Conservation (phyloP, 2,329 filamentous ascomycete genomes). For the Gaeumannomyces tritici region DNA sequence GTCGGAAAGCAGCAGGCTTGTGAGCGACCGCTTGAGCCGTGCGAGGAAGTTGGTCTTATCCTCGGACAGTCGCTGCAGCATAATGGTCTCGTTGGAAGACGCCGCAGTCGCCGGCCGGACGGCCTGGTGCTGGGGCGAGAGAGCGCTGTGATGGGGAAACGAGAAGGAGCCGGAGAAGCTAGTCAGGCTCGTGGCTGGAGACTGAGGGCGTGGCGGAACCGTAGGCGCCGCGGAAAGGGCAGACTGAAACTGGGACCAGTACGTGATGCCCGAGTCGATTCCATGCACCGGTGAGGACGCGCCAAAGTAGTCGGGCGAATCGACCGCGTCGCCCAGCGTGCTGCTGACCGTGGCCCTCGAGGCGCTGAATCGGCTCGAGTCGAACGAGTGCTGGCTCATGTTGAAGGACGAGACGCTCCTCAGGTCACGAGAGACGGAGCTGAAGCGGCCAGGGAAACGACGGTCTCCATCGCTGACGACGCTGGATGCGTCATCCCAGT, state of each 20-base stretch:
- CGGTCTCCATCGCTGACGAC: slow-evolving; percentile 46
- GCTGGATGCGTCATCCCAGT: slow-evolving; percentile 41
- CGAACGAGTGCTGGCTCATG: slow-evolving; percentile 59
- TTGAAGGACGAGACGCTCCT: slow-evolving; percentile 51
- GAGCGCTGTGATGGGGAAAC: slow-evolving; percentile 26
- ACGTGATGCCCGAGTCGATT: slow-evolving; percentile 68
- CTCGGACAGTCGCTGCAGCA: slow-evolving; percentile 49
- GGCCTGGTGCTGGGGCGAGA: slow-evolving; percentile 32
- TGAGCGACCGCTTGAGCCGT: slow-evolving; percentile 69
- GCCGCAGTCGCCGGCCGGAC: slow-evolving; percentile 53
- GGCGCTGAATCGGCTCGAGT: slow-evolving; percentile 56
- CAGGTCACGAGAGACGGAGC: slow-evolving; percentile 46
- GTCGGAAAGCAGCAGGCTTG: slow-evolving; percentile 79
- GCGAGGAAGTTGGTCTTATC: slow-evolving; percentile 72
- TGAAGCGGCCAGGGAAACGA: slow-evolving; percentile 36
- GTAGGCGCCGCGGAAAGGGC: slow-evolving; percentile 54
- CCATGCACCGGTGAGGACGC: slow-evolving; percentile 60
- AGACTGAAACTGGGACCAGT: slow-evolving; percentile 81
- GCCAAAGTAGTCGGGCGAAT: slow-evolving; percentile 64
- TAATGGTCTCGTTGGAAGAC: slow-evolving; percentile 58
- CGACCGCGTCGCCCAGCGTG: slow-evolving; percentile 54
- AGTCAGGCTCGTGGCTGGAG: slow-evolving; percentile 51
- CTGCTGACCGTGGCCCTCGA: slow-evolving; percentile 39
- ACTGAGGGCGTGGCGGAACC: slow-evolving; percentile 44
- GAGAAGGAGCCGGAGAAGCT: slow-evolving; percentile 45